Percentiles rank a stretch among this genome's conserved stretches.
These are phyloP conservation scores for Otatea glauca DNA, from an alignment of 176 grass and related monocot species.

Conservation along the genomic window DNA sequence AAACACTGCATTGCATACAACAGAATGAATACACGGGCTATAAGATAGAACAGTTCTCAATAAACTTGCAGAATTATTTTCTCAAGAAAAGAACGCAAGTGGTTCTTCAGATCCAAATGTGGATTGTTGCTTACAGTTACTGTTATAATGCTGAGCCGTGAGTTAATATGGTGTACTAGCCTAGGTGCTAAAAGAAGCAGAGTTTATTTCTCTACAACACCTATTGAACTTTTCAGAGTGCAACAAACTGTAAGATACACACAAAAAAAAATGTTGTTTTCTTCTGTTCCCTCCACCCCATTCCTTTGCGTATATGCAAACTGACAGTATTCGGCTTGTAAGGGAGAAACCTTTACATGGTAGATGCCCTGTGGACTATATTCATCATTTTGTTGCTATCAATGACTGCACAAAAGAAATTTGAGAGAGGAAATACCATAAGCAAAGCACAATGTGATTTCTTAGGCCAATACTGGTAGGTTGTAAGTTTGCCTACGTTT, in stretches of 20 bases:
- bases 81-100: conserved; percentile 6
- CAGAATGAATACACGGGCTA: not conserved
- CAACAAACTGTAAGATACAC: conserved; percentile 34
- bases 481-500: not conserved
- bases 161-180: conserved; percentile 41
- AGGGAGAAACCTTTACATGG: conserved; percentile 40
- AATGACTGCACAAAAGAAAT: conserved; percentile 43
- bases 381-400: conserved; percentile 56
- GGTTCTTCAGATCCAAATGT: conserved; percentile 21
- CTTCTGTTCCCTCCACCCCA: conserved; percentile 1
- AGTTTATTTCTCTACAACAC: conserved; percentile 40
- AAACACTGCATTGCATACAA: not conserved
- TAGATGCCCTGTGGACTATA: conserved; percentile 29
- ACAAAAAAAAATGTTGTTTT: conserved; percentile 9
- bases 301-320: conserved; percentile 43
- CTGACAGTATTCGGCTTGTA: conserved; percentile 29
- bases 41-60: not conserved
- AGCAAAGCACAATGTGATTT: not conserved
- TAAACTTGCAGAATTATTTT: not conserved
- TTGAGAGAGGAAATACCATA: conserved; percentile 8
- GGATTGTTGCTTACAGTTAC: conserved; percentile 28
- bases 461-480: conserved; percentile 1
- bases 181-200: conserved; percentile 35
- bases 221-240: conserved; percentile 34
- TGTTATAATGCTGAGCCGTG: conserved; percentile 28